Base-by-base conservation (phyloP, 2,329 filamentous ascomycete genomes). In the Aspergillus chevalieri region DNA sequence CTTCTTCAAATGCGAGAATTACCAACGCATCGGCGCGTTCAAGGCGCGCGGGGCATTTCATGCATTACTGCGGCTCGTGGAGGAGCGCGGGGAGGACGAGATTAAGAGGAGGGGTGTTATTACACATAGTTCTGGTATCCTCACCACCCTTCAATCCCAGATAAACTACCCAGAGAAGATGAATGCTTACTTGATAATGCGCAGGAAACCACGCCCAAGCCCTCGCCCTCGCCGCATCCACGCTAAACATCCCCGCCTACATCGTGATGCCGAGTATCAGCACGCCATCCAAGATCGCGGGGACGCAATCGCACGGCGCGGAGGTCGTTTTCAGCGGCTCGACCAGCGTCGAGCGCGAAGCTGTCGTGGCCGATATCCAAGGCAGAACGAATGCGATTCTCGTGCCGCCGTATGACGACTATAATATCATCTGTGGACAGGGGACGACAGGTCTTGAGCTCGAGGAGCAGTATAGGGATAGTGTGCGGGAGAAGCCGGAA, bases 1-100 rank as follows among this genome's bases (percentile, higher is more conserved):
- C 47, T 93, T 88, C 75, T 95, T 97, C 80, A 97, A 97, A 74
- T 94, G 89, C 69, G 92, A 97, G 76, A 96, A 96, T 69, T 75
- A 89, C 51, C 93, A 97, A 74, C 83, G 84, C 48, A 83, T 94
- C 48, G 93, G 92, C 46, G 92, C 92, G 1, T 97, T 97, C 76
- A 97, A 97, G 73, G 86, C 84, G 14, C 78, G 92, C 6, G 93
- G 92, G 4, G 92, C 91, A 0, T 96, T 95, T 60, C 89, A 96
- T 69, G 90, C 91, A 0, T 65, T 95, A 34, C 78, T 83, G 61
- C 72, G 86, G 49, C 70, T 95, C 63, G 82, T 85, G 64, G 69
- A 66, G 55, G 79, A 84, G 59, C 72, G 78, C 4, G 83, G 80
- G 1, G 81, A 81, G 70, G 76, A 84, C 34, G 80, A 81, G 55